Percentiles rank a stretch among this genome's conserved stretches.
These are phyloP conservation scores for Letharia columbiana DNA, from an alignment of 495 filamentous ascomycete species.

Conservation along the genomic window DNA sequence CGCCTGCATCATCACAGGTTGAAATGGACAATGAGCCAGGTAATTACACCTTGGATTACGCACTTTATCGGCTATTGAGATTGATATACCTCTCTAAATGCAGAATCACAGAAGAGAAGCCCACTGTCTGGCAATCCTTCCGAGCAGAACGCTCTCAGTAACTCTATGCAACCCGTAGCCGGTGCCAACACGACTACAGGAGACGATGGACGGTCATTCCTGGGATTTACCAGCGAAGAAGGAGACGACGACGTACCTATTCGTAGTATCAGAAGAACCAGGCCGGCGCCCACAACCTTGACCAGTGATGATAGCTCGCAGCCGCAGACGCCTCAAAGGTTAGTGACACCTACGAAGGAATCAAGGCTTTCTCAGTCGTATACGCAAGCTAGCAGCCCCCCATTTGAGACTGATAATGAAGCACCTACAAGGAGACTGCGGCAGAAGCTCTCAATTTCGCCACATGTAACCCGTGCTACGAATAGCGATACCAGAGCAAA, in stretches of 20 bases:
- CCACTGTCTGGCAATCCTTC: not conserved
- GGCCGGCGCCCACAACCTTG: not conserved
- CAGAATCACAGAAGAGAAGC: not conserved
- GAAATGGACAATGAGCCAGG: slow-evolving; percentile 1
- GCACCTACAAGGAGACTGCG: not conserved
- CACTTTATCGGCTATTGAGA: not conserved
- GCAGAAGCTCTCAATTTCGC: slow-evolving; percentile 7
- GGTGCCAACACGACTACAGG: not conserved
- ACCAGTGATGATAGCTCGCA: slow-evolving; percentile 7
- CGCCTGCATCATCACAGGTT: slow-evolving; percentile 21
- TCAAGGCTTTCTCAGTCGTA: not conserved
- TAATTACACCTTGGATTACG: not conserved
- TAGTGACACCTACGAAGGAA: slow-evolving; percentile 9
- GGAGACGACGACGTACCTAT: slow-evolving; percentile 11
- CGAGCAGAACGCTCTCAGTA: not conserved
- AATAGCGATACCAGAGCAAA: not conserved
- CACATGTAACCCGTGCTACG: not conserved
- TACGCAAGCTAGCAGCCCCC: not conserved
- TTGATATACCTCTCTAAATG: not conserved
- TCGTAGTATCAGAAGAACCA: not conserved
- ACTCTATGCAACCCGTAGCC: not conserved
- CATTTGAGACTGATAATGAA: not conserved
- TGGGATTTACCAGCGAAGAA: slow-evolving; percentile 3
- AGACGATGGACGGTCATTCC: not conserved
- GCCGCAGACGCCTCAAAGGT: not conserved